Evolutionary conservation across 768 basidiomycete species (phyloP), one percentile per base, ranked within the genome.

Genomic region (Leccinum disarticulatum): DNA sequence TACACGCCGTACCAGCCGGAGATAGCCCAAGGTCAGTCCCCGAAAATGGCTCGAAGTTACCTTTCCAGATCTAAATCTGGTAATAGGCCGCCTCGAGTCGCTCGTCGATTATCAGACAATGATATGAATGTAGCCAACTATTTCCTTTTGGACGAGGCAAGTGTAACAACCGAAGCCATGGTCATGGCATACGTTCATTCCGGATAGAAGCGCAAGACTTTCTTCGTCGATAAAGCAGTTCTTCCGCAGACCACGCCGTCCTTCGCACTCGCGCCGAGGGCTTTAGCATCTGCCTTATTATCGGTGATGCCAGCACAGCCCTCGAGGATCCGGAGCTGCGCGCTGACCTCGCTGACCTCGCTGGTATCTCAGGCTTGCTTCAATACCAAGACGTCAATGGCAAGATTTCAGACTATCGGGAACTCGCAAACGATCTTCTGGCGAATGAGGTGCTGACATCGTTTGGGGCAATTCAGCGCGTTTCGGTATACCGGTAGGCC

Each of bases 391-490:
- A 97, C 70, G 85, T 95, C 30, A 82, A 97, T 68, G 96, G 96
- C 8, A 79, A 80, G 38, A 82, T 98, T 68, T 83, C 82, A 58
- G 88, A 96, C 72, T 95, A 86, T 74, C 76, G 76, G 46, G 72
- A 76, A 11, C 77, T 97, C 13, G 82, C 91, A 3, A 74, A 84
- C 36, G 96, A 99, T 76, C 83, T 99, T 55, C 22, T 22, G 22
- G 97, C 58, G 97, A 98, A 80, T 98, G 96, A 94, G 96, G 96
- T 54, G 95, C 95, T 31, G 96, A 99, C 73, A 85, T 98, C 63
- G 95, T 93, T 8, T 79, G 96, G 49, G 97, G 97, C 41, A 98
- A 96, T 73, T 93, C 94, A 15, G 96, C 91, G 31, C 86, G 97
- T 17, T 99, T 99, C 68, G 97, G 97, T 69, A 96, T 99, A 15